Conservation (phyloP, 2,329 filamentous ascomycete genomes). For the Calonectria fujianensis region DNA sequence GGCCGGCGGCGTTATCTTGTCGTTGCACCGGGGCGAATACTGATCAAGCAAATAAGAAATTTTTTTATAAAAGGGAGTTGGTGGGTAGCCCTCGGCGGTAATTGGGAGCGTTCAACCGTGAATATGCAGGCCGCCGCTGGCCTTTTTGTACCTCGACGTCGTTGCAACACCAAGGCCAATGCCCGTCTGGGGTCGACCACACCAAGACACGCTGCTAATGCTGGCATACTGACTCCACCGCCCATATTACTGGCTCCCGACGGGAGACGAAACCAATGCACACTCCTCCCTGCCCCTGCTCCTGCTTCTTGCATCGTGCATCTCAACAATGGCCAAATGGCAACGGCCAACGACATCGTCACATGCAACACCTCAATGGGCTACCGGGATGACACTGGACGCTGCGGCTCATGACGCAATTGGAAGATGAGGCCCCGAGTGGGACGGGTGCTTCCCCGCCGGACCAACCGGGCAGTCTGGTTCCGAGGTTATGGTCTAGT, state of each 20-base stretch:
- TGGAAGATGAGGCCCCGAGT: neutral
- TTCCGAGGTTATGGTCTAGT: neutral
- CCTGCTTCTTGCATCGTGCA: neutral
- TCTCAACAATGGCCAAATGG: neutral
- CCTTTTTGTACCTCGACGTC: slow-evolving; percentile 1
- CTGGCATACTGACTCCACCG: slow-evolving; percentile 9
- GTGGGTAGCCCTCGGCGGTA: neutral
- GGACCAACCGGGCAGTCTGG: slow-evolving; percentile 8
- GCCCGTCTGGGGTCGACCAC: neutral
- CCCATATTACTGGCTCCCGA: neutral
- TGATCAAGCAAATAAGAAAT: slow-evolving; percentile 16
- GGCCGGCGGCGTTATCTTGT: neutral
- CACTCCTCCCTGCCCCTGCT: neutral
- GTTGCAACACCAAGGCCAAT: neutral
- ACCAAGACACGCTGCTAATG: neutral
- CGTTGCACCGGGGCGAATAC: slow-evolving; percentile 15
- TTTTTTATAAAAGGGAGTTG: neutral
- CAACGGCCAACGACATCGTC: neutral
- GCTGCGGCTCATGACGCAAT: slow-evolving; percentile 18
- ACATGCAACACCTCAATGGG: neutral
- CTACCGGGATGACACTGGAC: neutral
- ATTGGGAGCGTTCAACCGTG: neutral
- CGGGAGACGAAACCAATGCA: too few species aligned
- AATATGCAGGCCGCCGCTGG: neutral
- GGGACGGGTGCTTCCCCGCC: slow-evolving; percentile 18